These are phyloP conservation scores for Colletotrichum graminicola DNA, from an alignment of 2,329 filamentous ascomycete genomes.

Conservation along the genomic window DNA sequence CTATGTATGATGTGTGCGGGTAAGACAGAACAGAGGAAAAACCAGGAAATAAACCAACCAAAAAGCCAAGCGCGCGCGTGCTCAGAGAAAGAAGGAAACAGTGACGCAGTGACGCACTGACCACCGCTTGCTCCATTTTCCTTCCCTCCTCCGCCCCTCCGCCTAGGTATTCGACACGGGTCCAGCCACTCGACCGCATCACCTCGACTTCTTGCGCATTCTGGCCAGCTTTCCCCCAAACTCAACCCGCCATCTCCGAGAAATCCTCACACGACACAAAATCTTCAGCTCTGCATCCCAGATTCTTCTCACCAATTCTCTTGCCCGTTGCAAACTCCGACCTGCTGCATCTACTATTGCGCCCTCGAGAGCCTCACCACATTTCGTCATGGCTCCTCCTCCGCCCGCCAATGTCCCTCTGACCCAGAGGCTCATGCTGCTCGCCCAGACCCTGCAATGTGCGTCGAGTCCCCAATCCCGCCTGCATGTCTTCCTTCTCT, in stretches of 20 bases:
- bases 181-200: conserved; percentile 38
- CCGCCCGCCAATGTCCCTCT: conserved; percentile 77
- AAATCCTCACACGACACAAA: conserved; percentile 30
- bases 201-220: conserved; percentile 41
- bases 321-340: not conserved
- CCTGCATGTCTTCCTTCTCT: conserved; percentile 41
- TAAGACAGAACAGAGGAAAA: not conserved
- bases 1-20: not conserved
- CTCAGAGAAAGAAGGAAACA: conserved; percentile 22
- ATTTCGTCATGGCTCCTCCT: conserved; percentile 67
- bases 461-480: conserved; percentile 55
- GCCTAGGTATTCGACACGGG: conserved; percentile 14
- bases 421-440: conserved; percentile 77
- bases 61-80: conserved; percentile 27
- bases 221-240: conserved; percentile 40
- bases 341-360: conserved; percentile 14
- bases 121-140: conserved; percentile 41
- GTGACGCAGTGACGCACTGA: conserved; percentile 42
- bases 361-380: conserved; percentile 8
- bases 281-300: conserved; percentile 12
- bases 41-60: conserved; percentile 27
- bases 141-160: conserved; percentile 21
- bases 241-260: conserved; percentile 27
- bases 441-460: conserved; percentile 95
- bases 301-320: not conserved